Conservation (phyloP, 2,329 filamentous ascomycete species). For the Diaporthe aspalathi region DNA sequence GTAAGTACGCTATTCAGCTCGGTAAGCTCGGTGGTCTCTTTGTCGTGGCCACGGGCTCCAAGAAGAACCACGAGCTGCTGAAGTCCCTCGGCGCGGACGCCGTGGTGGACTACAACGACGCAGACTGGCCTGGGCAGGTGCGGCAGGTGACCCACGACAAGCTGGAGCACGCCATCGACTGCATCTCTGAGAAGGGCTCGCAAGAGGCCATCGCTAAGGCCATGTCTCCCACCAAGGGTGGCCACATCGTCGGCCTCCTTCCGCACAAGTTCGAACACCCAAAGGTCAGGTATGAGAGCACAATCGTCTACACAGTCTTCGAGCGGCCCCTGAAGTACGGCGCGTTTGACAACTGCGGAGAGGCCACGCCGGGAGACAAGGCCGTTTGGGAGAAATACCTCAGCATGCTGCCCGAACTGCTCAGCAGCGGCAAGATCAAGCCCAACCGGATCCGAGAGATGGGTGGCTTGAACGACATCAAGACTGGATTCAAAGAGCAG, state of each 20-base stretch:
- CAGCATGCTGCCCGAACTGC: slow-evolving; percentile 44
- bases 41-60: slow-evolving; percentile 40
- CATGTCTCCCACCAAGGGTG: slow-evolving; percentile 48
- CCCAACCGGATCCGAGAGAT: slow-evolving; percentile 46
- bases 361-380: slow-evolving; percentile 46
- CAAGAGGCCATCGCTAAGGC: slow-evolving; percentile 42
- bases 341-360: slow-evolving; percentile 46
- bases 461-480: slow-evolving; percentile 46
- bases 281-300: slow-evolving; percentile 48
- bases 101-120: slow-evolving; percentile 42
- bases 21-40: slow-evolving; percentile 39
- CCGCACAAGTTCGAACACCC: slow-evolving; percentile 39
- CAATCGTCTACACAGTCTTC: slow-evolving; percentile 49
- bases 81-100: slow-evolving; percentile 39
- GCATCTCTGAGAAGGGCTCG: slow-evolving; percentile 45
- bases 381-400: slow-evolving; percentile 49
- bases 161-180: slow-evolving; percentile 47
- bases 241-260: slow-evolving; percentile 38
- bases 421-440: slow-evolving; percentile 46
- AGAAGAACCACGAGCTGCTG: slow-evolving; percentile 38
- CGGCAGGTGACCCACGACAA: slow-evolving; percentile 73
- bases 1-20: slow-evolving; percentile 39
- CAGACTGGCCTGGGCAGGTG: slow-evolving; percentile 57
- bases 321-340: slow-evolving; percentile 42
- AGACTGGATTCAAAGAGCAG: slow-evolving; percentile 46